Conservation (phyloP, 2,329 filamentous ascomycete genomes). For the Rachicladosporium sp. region DNA sequence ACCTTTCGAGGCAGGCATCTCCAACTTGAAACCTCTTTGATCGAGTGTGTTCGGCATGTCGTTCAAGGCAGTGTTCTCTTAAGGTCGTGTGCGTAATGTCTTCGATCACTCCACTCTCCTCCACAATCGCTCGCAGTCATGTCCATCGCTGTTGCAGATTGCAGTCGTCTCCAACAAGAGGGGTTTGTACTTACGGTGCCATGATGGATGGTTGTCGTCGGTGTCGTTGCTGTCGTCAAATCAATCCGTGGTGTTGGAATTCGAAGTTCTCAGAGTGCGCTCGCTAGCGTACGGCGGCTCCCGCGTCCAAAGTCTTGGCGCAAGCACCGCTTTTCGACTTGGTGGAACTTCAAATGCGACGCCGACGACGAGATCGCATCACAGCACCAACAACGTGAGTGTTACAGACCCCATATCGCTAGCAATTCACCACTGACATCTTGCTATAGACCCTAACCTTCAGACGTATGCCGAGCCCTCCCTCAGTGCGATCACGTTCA, state of each 20-base stretch:
- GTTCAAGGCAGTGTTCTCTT: too few relatives aligned
- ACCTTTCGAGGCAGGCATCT: too few relatives aligned
- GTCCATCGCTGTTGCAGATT: background rate
- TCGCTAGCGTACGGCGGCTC: background rate
- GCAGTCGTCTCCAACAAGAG: background rate
- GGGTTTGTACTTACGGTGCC: conserved; percentile 13
- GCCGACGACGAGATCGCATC: background rate
- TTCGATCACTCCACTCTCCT: background rate
- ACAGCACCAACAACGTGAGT: too few relatives aligned
- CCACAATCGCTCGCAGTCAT: background rate
- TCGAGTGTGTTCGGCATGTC: too few relatives aligned
- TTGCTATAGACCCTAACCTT: conserved; percentile 5
- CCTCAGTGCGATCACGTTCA: background rate
- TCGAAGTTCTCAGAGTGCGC: background rate
- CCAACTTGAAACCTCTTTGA: too few relatives aligned
- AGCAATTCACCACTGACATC: conserved; percentile 4
- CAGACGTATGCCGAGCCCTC: conserved; percentile 4
- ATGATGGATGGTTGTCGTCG: conserved; percentile 9
- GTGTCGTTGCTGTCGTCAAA: conserved; percentile 4
- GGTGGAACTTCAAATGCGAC: background rate
- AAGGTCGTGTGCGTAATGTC: background rate
- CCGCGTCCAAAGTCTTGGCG: background rate
- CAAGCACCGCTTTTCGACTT: background rate
- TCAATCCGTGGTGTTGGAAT: conserved; percentile 3
- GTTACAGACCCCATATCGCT: background rate